A percentile compares a stretch with the other conserved stretches of the same genome.
phyloP scores from a whole-genome alignment of 2,329 filamentous ascomycete species.

The Fusarium acutatum region DNA sequence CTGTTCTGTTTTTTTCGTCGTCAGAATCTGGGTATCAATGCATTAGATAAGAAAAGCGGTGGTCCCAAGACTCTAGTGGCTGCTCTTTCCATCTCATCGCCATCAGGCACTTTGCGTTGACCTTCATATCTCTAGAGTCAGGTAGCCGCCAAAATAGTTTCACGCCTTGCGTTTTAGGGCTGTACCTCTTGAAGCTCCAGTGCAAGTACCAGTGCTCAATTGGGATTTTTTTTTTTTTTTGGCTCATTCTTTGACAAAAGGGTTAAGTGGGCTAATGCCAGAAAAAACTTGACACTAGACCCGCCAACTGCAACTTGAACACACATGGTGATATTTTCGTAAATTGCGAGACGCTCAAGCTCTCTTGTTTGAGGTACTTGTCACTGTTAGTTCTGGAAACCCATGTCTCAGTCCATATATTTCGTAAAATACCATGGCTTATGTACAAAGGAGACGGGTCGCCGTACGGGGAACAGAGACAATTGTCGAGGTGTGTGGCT shows the following conservation, averaged over 20 bases:
- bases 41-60: constrained; percentile 4
- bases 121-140: neutral
- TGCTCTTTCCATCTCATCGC: neutral
- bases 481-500: neutral
- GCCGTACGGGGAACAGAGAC: neutral
- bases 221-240: constrained; percentile 28
- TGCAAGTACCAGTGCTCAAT: constrained; percentile 19
- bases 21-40: constrained; percentile 20
- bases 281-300: constrained; percentile 40
- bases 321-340: constrained; percentile 23
- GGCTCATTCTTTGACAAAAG: constrained; percentile 21
- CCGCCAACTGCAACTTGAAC: constrained; percentile 30
- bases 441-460: neutral
- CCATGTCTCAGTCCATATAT: neutral
- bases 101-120: neutral
- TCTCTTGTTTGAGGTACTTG: neutral
- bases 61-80: neutral
- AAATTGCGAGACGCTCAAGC: constrained; percentile 15
- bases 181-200: neutral
- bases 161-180: neutral
- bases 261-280: constrained; percentile 35
- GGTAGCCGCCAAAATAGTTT: neutral
- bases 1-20: constrained; percentile 11
- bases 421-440: constrained; percentile 1
- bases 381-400: neutral